These are phyloP conservation scores for Echinochloa phyllopogon DNA, from an alignment of 176 grass and related monocot species.

Conservation along the genomic window DNA sequence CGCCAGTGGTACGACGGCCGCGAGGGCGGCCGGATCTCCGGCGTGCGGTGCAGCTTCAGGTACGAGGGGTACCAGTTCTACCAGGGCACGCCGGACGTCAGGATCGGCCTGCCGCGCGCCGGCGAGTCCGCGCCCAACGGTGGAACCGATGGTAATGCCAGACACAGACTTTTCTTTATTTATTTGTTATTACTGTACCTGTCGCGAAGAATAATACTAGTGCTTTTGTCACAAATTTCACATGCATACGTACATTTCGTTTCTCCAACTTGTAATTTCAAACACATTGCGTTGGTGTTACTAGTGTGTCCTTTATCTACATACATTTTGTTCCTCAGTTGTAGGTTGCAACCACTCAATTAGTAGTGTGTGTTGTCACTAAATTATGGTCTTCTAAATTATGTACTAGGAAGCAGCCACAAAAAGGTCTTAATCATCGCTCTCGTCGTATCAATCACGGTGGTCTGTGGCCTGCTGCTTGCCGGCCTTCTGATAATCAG, in stretches of 20 bases:
- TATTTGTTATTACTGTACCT: no score
- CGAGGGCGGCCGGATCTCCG: conserved; percentile 48
- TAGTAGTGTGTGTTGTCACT: background rate
- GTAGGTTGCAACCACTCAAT: background rate
- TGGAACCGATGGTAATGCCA: background rate
- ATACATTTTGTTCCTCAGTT: background rate
- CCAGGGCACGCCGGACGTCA: conserved; percentile 46
- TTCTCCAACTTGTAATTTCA: background rate
- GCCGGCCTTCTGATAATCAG: conserved; percentile 33
- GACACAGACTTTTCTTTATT: fast-evolving
- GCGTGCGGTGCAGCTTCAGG: conserved; percentile 56
- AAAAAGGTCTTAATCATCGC: conserved; percentile 39
- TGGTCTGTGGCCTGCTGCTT: conserved; percentile 24
- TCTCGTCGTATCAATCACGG: conserved; percentile 34
- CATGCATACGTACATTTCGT: background rate
- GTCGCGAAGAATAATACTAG: no score
- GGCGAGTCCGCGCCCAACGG: background rate
- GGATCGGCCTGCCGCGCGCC: conserved; percentile 4
- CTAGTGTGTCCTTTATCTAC: background rate
- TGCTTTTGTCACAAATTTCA: no score
- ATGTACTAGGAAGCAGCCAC: conserved; percentile 32
- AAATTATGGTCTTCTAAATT: background rate
- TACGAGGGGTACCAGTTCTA: conserved; percentile 60
- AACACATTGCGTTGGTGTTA: background rate
- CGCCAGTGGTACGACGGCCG: conserved; percentile 41